A percentile compares a stretch with the other conserved stretches of the same genome.
These are phyloP conservation scores for Eucalyptus regnans DNA, from an alignment of 345 rosid species.

Conservation along the genomic window DNA sequence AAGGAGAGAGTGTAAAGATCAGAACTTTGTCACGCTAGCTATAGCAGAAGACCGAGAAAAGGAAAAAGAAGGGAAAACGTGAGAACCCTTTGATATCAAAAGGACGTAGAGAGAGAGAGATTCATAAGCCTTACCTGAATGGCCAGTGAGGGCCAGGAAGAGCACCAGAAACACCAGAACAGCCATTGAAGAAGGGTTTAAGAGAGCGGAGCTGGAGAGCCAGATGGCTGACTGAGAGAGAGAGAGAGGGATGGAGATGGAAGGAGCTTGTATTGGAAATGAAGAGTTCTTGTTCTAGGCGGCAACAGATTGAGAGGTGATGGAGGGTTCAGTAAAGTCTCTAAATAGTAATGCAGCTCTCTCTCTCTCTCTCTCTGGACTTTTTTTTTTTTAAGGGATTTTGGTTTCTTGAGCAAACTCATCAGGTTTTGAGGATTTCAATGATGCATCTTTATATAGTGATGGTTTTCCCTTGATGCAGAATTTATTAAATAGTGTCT, in stretches of 20 bases:
- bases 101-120: not conserved
- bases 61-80: not conserved
- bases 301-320: not conserved
- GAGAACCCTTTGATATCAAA: not conserved
- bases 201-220: not conserved
- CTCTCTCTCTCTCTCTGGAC: not conserved
- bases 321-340: not conserved
- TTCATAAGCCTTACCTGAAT: conserved; percentile 38
- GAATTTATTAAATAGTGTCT: not conserved
- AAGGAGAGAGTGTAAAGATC: not conserved
- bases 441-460: not conserved
- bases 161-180: conserved; percentile 27
- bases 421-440: not conserved
- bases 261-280: not conserved
- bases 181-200: conserved; percentile 22
- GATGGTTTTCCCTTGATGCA: not conserved
- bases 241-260: not conserved
- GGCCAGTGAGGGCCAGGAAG: conserved; percentile 39
- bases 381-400: not conserved
- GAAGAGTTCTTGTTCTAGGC: not conserved
- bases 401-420: not conserved
- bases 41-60: not conserved
- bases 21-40: not conserved
- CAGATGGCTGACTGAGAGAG: not conserved
- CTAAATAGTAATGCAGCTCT: not conserved